Percentiles rank a stretch among this genome's conserved stretches.
Evolutionary conservation across 495 filamentous ascomycete genomes (phyloP).

Genomic region (Xylaria grammica): DNA sequence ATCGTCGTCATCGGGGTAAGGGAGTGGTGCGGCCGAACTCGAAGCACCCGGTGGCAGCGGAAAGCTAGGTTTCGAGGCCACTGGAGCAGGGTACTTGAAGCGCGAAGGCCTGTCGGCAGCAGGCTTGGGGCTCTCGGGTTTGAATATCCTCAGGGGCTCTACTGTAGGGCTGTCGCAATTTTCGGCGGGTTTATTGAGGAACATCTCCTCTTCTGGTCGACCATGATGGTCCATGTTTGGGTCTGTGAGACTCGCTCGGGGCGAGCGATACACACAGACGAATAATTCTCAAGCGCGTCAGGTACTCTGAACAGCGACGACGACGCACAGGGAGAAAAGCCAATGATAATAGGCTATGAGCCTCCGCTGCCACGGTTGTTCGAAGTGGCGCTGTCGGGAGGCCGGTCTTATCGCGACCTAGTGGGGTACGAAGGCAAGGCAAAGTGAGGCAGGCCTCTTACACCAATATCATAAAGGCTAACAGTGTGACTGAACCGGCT

Average conservation of each 20-base stretch:
- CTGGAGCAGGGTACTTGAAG: constrained; percentile 55
- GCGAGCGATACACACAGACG: constrained; percentile 5
- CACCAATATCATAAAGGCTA: not conserved
- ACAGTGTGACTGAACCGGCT: not conserved
- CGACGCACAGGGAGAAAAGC: not conserved
- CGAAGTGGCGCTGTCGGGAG: not conserved
- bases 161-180: constrained; percentile 73
- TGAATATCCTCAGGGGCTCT: constrained; percentile 85
- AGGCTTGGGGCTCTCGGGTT: constrained; percentile 62
- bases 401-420: constrained; percentile 18
- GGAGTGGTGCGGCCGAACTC: constrained; percentile 67
- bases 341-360: not conserved
- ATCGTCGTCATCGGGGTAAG: constrained; percentile 77
- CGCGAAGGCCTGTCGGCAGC: constrained; percentile 49
- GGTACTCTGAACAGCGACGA: not conserved
- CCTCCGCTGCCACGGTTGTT: not conserved
- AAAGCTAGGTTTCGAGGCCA: constrained; percentile 53
- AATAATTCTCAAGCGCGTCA: not conserved
- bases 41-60: constrained; percentile 66
- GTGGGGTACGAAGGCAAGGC: not conserved
- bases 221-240: constrained; percentile 55
- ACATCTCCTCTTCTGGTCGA: constrained; percentile 79
- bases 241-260: constrained; percentile 16
- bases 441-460: constrained; percentile 6
- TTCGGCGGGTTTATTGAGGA: constrained; percentile 64